Percentiles rank a stretch among this genome's conserved stretches.
These are phyloP conservation scores for Sporothrix phasma DNA, from an alignment of 2,329 filamentous ascomycete species.

Conservation along the genomic window DNA sequence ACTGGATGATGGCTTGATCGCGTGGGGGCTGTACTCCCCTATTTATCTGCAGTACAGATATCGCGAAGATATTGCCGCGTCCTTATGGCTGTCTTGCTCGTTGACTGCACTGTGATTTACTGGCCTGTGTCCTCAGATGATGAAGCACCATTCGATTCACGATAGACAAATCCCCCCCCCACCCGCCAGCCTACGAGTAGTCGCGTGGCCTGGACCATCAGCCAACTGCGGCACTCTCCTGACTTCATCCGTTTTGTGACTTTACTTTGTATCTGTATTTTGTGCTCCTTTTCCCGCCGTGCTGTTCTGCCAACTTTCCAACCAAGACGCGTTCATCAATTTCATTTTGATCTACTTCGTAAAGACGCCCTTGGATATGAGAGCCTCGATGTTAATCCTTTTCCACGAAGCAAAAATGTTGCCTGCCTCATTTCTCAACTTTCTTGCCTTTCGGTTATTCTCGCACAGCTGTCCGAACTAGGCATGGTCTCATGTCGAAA, in stretches of 20 bases:
- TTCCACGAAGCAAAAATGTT: too few relatives aligned
- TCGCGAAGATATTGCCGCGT: neutral
- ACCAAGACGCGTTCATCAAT: too few relatives aligned
- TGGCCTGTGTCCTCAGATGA: neutral
- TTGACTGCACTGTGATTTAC: too few relatives aligned
- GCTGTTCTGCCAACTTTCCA: neutral
- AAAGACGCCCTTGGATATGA: neutral
- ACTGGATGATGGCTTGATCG: neutral
- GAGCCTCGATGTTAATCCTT: too few relatives aligned
- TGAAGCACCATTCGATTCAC: neutral
- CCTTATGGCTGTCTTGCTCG: neutral
- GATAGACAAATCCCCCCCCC: neutral
- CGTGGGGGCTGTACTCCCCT: neutral
- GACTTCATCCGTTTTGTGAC: neutral
- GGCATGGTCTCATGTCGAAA: neutral
- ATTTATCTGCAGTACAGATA: neutral
- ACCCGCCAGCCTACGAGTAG: too few relatives aligned
- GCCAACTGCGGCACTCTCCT: neutral
- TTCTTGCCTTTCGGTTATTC: neutral
- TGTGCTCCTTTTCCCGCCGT: neutral
- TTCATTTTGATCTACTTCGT: too few relatives aligned
- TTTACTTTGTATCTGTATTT: too few relatives aligned
- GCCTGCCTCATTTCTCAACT: neutral
- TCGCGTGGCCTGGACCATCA: neutral
- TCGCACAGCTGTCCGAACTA: slow-evolving; percentile 9